A percentile compares a stretch with the other conserved stretches of the same genome.
Evolutionary conservation across 129 eudicot genomes (phyloP).

Genomic region (Dittrichia graveolens): DNA sequence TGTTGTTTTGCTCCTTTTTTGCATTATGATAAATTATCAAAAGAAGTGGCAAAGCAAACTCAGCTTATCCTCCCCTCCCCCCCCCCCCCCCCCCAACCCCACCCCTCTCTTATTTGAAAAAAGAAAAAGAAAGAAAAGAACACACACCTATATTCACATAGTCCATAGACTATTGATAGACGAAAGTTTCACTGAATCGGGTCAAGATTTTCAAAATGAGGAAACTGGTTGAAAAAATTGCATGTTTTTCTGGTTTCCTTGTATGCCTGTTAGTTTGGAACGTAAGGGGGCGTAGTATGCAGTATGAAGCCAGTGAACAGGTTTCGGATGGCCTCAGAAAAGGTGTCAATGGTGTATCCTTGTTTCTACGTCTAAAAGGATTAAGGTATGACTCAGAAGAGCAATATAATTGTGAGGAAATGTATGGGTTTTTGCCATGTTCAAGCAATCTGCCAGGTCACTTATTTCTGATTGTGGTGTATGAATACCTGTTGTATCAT

Average conservation of each 20-base stretch:
- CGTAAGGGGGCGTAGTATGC: slow-evolving; percentile 31
- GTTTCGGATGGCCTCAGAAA: slow-evolving; percentile 41
- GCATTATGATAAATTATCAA: neutral
- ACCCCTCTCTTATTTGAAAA: too few relatives aligned
- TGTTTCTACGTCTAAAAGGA: slow-evolving; percentile 15
- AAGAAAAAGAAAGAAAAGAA: too few relatives aligned
- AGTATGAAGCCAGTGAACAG: neutral
- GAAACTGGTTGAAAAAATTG: neutral
- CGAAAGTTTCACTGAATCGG: neutral
- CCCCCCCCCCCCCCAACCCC: neutral
- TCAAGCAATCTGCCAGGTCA: slow-evolving; percentile 59
- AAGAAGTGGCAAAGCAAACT: slow-evolving; percentile 15
- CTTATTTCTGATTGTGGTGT: slow-evolving; percentile 64
- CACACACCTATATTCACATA: neutral
- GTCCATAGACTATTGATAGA: neutral
- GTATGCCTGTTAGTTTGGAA: slow-evolving; percentile 16
- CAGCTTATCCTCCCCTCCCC: slow-evolving; percentile 22
- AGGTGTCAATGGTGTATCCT: neutral
- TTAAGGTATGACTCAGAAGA: slow-evolving; percentile 3
- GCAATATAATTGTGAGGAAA: slow-evolving; percentile 47
- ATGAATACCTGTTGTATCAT: slow-evolving; percentile 58
- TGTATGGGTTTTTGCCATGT: slow-evolving; percentile 87
- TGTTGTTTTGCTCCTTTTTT: neutral
- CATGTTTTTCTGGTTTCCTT: slow-evolving; percentile 20
- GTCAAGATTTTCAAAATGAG: slow-evolving; percentile 15